These are phyloP conservation scores for Kuraishia floccosa DNA, from an alignment of 805 yeast genomes.

Conservation along the genomic window DNA sequence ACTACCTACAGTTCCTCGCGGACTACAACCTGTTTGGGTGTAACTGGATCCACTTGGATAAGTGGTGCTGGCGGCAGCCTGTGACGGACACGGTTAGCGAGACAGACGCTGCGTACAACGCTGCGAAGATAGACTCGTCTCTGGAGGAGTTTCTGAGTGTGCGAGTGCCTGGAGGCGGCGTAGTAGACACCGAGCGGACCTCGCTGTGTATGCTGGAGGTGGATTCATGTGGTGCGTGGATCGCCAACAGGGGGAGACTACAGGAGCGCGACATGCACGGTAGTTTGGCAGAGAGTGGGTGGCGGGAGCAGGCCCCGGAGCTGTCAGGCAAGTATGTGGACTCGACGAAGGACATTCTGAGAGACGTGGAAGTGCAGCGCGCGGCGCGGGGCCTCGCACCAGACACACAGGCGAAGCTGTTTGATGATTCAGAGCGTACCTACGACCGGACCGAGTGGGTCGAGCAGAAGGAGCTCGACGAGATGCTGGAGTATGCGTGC, in stretches of 20 bases:
- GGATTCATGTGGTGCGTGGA: conserved; percentile 52
- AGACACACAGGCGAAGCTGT: conserved; percentile 15
- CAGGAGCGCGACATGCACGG: conserved; percentile 37
- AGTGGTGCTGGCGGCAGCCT: conserved; percentile 48
- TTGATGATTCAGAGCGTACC: conserved; percentile 15
- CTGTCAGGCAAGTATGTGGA: conserved; percentile 17
- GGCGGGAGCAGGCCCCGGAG: conserved; percentile 1
- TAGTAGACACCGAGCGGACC: conserved; percentile 3
- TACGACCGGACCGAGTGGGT: conserved; percentile 23
- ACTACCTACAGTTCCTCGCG: conserved; percentile 59
- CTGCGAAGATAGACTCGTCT: conserved; percentile 16
- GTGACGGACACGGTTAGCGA: conserved; percentile 15
- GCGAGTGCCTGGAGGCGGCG: too few relatives aligned
- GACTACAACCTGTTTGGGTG: conserved; percentile 85
- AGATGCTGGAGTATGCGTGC: conserved; percentile 18
- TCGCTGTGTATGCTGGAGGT: conserved; percentile 62
- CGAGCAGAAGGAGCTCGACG: conserved; percentile 23
- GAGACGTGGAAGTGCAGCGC: conserved; percentile 45
- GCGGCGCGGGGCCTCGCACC: conserved; percentile 21
- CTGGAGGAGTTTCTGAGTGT: conserved; percentile 19
- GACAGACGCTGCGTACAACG: conserved; percentile 7
- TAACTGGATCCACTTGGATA: conserved; percentile 49
- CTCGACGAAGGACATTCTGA: conserved; percentile 45
- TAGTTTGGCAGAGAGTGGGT: conserved; percentile 26
- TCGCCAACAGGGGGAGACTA: conserved; percentile 40